phyloP scores from a whole-genome alignment of 2,329 filamentous ascomycete genomes.

The Talaromyces sp. region DNA sequence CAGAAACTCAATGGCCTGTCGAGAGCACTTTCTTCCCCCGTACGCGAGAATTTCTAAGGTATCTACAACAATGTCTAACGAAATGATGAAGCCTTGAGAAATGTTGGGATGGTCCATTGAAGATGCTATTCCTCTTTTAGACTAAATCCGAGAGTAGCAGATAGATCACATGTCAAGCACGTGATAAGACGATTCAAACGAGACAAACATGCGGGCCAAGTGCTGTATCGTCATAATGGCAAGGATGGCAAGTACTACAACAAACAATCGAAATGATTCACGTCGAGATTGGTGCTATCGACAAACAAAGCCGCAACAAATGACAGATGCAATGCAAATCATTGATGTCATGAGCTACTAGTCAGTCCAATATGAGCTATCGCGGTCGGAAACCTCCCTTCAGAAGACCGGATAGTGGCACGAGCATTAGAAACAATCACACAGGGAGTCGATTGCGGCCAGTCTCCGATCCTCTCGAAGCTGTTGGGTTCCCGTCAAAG shows the following conservation, averaged over 20 bases:
- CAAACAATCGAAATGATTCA: not conserved
- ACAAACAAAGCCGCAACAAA: conserved; percentile 1
- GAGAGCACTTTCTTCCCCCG: not conserved
- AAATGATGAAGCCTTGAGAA: conserved; percentile 7
- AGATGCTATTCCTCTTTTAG: conserved; percentile 3
- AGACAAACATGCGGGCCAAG: conserved; percentile 25
- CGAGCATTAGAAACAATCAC: not conserved
- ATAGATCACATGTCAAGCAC: conserved; percentile 17
- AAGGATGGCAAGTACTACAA: not conserved
- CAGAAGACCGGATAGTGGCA: conserved; percentile 7
- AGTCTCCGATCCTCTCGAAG: conserved; percentile 61
- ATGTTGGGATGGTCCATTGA: conserved; percentile 12
- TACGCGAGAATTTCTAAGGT: not conserved
- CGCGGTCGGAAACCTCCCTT: conserved; percentile 9
- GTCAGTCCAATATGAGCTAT: conserved; percentile 11
- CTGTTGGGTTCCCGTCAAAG: conserved; percentile 82
- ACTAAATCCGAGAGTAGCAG: not conserved
- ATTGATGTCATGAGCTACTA: conserved; percentile 8
- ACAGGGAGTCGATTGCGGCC: conserved; percentile 61
- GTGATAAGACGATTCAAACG: conserved; percentile 24
- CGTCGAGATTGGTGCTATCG: not conserved
- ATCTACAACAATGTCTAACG: not conserved
- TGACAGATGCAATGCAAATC: not conserved
- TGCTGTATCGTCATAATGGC: not conserved
- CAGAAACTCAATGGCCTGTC: not conserved